These are phyloP conservation scores for Sclerotinia trifoliorum DNA, from an alignment of 2,329 filamentous ascomycete genomes.

Conservation along the genomic window DNA sequence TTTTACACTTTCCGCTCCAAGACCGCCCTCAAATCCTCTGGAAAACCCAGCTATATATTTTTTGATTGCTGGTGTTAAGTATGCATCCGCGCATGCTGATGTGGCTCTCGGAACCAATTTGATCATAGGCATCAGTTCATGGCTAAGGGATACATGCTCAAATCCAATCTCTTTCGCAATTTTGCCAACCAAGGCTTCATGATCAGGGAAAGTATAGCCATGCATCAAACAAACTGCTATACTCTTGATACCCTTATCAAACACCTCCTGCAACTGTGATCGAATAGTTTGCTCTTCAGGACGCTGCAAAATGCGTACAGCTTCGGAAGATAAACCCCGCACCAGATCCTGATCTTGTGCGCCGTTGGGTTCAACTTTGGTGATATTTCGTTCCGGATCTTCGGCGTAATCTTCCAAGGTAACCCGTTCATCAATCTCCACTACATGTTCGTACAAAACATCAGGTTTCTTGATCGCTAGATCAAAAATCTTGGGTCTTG, in stretches of 20 bases:
- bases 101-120: slow-evolving; percentile 69
- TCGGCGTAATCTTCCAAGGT: slow-evolving; percentile 91
- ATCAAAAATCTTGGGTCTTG: slow-evolving; percentile 85
- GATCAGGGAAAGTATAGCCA: slow-evolving; percentile 84
- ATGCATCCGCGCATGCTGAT: slow-evolving; percentile 72
- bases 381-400: slow-evolving; percentile 65
- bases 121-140: slow-evolving; percentile 79
- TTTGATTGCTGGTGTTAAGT: slow-evolving; percentile 68
- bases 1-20: slow-evolving; percentile 74
- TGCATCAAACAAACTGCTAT: slow-evolving; percentile 92
- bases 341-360: slow-evolving; percentile 57
- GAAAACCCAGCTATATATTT: slow-evolving; percentile 76
- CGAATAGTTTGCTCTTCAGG: slow-evolving; percentile 58
- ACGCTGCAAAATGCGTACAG: slow-evolving; percentile 65
- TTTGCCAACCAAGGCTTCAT: slow-evolving; percentile 74
- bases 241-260: slow-evolving; percentile 69
- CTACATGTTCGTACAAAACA: slow-evolving; percentile 77
- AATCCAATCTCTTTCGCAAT: slow-evolving; percentile 81
- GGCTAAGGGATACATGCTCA: slow-evolving; percentile 75
- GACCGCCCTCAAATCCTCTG: slow-evolving; percentile 74
- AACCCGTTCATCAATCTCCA: slow-evolving; percentile 90
- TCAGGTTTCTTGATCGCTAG: slow-evolving; percentile 84
- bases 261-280: slow-evolving; percentile 63
- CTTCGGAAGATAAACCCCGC: slow-evolving; percentile 70
- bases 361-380: slow-evolving; percentile 51